phyloP scores from a whole-genome alignment of 768 basidiomycete species.

The Postia placenta region DNA sequence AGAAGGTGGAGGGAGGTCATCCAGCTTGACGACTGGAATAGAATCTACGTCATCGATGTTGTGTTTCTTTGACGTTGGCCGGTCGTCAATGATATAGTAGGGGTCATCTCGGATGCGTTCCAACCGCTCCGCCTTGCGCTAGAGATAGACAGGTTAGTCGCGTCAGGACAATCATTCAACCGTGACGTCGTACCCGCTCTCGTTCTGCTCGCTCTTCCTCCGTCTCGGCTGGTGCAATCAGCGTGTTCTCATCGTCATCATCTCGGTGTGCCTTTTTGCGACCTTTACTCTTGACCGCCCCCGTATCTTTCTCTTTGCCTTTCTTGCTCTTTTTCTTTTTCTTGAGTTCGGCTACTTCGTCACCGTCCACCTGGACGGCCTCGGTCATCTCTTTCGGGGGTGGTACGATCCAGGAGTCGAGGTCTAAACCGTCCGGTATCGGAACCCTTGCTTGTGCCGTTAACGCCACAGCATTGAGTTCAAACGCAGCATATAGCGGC shows the following conservation, averaged over 20 bases:
- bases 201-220: constrained; percentile 54
- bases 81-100: constrained; percentile 79
- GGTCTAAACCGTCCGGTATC: constrained; percentile 78
- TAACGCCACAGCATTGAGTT: constrained; percentile 79
- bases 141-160: constrained; percentile 4
- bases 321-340: constrained; percentile 35
- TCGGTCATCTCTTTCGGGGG: constrained; percentile 25
- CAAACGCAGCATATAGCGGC: constrained; percentile 70
- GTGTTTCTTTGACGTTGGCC: constrained; percentile 27
- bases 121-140: constrained; percentile 73
- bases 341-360: constrained; percentile 21
- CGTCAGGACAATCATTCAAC: background rate
- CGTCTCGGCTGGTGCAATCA: constrained; percentile 42
- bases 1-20: constrained; percentile 52
- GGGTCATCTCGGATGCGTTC: constrained; percentile 82
- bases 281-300: constrained; percentile 30
- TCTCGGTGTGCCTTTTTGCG: constrained; percentile 40
- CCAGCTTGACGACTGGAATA: constrained; percentile 85
- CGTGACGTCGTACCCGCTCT: constrained; percentile 44
- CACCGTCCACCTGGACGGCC: constrained; percentile 30
- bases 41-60: constrained; percentile 67
- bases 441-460: constrained; percentile 78
- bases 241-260: constrained; percentile 31
- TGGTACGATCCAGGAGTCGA: constrained; percentile 81
- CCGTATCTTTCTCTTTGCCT: constrained; percentile 34